Percentiles rank a stretch among this genome's conserved stretches.
phyloP scores from a whole-genome alignment of 2,329 filamentous ascomycete species.

The Tolypocladium amazonense region DNA sequence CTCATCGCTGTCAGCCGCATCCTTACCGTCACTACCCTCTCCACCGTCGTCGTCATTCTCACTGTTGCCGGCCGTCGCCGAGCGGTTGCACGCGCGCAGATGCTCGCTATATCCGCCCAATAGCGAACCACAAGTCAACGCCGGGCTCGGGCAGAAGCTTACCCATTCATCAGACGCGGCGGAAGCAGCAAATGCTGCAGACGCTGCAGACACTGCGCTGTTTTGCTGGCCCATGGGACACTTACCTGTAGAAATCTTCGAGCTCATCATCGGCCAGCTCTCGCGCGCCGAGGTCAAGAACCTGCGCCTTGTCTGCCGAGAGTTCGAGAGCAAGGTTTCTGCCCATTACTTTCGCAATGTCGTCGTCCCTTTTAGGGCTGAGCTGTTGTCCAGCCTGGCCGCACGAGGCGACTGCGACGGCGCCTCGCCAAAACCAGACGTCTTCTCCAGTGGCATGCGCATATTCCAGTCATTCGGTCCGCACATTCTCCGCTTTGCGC shows the following conservation, averaged over 20 bases:
- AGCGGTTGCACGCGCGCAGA: not conserved
- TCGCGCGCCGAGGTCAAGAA: conserved; percentile 46
- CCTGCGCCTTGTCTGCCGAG: conserved; percentile 49
- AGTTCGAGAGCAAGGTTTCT: conserved; percentile 47
- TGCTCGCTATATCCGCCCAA: not conserved
- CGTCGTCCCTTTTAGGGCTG: conserved; percentile 54
- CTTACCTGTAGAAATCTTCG: conserved; percentile 53
- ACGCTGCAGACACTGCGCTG: not conserved
- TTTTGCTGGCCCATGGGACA: conserved; percentile 18
- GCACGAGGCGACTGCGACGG: conserved; percentile 7
- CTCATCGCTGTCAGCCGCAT: not conserved
- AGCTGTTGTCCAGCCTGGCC: conserved; percentile 40
- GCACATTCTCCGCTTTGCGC: conserved; percentile 52
- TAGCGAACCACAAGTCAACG: not conserved
- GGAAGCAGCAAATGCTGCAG: not conserved
- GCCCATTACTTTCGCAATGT: conserved; percentile 49
- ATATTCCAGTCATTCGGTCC: conserved; percentile 51
- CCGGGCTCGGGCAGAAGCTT: not conserved
- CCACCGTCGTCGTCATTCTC: not conserved
- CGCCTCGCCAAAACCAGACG: conserved; percentile 9
- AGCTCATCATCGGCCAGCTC: conserved; percentile 42
- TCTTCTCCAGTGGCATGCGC: conserved; percentile 40
- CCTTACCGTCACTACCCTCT: not conserved
- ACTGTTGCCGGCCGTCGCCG: too few species aligned
- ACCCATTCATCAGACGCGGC: not conserved